phyloP scores from a whole-genome alignment of 176 grass and related monocot species.

The Panicum miliaceum region DNA sequence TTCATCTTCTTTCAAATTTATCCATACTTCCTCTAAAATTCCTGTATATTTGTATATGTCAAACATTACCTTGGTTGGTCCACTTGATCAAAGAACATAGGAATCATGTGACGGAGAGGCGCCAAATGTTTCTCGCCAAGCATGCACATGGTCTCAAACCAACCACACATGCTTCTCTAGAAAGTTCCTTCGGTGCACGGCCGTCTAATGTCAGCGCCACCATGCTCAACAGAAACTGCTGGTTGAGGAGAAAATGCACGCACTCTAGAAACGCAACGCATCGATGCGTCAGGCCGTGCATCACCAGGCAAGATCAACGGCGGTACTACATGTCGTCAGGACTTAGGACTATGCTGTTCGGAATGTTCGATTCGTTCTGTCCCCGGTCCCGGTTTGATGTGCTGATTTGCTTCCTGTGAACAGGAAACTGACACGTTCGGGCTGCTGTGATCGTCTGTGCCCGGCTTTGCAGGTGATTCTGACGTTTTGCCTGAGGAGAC shows the following conservation, averaged over 20 bases:
- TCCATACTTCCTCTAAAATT: neutral
- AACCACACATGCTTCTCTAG: constrained; percentile 25
- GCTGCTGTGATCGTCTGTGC: neutral
- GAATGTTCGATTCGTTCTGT: neutral
- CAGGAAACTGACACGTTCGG: neutral
- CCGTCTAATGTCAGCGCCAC: neutral
- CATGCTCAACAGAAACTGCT: neutral
- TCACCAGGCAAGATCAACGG: constrained; percentile 1
- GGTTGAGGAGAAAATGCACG: neutral
- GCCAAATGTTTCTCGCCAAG: constrained; percentile 8
- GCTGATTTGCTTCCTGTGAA: neutral
- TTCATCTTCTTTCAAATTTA: neutral
- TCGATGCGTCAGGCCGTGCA: constrained; percentile 36
- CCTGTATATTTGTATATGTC: neutral
- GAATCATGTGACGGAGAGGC: constrained; percentile 34
- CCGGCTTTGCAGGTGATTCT: neutral
- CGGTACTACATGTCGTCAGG: neutral
- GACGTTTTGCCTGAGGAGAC: neutral
- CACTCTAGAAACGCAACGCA: neutral
- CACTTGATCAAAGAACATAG: neutral
- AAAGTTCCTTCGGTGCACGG: neutral
- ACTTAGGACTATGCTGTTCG: neutral
- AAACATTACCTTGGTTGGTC: neutral
- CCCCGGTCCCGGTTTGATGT: neutral
- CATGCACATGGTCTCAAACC: constrained; percentile 11